These are phyloP conservation scores for Podaxis sp. DNA, from an alignment of 768 basidiomycete species.

Conservation along the genomic window DNA sequence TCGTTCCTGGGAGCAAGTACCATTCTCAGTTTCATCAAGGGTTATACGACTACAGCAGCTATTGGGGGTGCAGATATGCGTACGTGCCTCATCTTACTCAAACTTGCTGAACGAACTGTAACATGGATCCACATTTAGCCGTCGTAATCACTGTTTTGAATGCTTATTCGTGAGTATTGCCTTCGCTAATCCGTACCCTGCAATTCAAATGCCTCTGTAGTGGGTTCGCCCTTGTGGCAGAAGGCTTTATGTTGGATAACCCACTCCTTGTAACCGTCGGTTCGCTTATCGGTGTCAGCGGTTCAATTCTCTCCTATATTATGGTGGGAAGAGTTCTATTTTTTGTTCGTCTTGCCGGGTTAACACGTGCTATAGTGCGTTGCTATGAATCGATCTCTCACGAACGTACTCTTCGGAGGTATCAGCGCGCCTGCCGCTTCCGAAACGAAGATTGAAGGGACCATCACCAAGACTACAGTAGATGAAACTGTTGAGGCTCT, in stretches of 20 bases:
- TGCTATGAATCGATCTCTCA: slow-evolving; percentile 86
- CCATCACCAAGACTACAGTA: slow-evolving; percentile 72
- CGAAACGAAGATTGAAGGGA: slow-evolving; percentile 78
- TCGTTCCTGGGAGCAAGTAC: slow-evolving; percentile 76
- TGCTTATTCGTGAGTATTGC: slow-evolving; percentile 65
- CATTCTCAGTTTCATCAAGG: slow-evolving; percentile 79
- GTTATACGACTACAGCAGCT: slow-evolving; percentile 86
- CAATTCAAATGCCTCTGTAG: slow-evolving; percentile 21
- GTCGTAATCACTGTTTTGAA: slow-evolving; percentile 91
- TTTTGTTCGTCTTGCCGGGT: background rate
- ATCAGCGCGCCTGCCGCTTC: slow-evolving; percentile 56
- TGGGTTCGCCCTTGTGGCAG: slow-evolving; percentile 88
- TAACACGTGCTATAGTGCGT: slow-evolving; percentile 59
- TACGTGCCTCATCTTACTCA: slow-evolving; percentile 36
- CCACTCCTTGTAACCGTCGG: slow-evolving; percentile 81
- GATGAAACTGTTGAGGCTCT: slow-evolving; percentile 83
- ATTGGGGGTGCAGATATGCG: slow-evolving; percentile 95
- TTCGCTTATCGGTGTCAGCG: slow-evolving; percentile 86
- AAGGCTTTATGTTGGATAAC: slow-evolving; percentile 92
- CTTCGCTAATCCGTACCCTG: background rate
- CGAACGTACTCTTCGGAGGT: slow-evolving; percentile 89
- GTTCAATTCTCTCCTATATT: slow-evolving; percentile 89
- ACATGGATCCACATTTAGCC: slow-evolving; percentile 40
- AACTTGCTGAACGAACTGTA: slow-evolving; percentile 15
- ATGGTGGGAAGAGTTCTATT: slow-evolving; percentile 55